phyloP scores from a whole-genome alignment of 176 grass and related monocot species.

The Zizania latifolia region DNA sequence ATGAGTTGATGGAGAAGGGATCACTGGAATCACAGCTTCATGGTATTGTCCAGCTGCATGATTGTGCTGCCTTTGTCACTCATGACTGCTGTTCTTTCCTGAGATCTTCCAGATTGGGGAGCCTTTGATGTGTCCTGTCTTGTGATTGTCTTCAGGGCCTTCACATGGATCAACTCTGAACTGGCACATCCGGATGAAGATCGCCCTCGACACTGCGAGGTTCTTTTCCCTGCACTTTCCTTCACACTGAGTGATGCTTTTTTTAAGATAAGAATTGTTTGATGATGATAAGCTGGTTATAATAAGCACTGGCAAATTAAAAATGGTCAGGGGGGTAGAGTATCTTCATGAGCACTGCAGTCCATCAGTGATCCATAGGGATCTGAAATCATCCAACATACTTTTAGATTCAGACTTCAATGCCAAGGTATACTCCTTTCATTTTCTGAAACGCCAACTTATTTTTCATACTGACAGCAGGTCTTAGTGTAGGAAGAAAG shows the following conservation, averaged over 20 bases:
- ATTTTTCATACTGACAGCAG: conserved; percentile 15
- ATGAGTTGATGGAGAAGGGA: no score
- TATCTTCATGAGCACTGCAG: conserved; percentile 97
- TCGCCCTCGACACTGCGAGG: conserved; percentile 88
- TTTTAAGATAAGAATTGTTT: not conserved
- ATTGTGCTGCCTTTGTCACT: conserved; percentile 30
- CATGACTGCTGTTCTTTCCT: conserved; percentile 42
- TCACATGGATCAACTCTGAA: conserved; percentile 83
- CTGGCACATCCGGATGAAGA: conserved; percentile 95
- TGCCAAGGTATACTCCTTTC: conserved; percentile 56
- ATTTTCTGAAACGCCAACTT: conserved; percentile 4
- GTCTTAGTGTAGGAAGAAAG: not conserved
- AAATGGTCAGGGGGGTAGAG: conserved; percentile 70
- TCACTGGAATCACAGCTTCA: conserved; percentile 64
- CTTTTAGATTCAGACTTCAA: conserved; percentile 89
- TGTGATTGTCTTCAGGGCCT: conserved; percentile 55
- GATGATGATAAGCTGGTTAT: conserved; percentile 29
- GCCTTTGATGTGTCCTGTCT: conserved; percentile 30
- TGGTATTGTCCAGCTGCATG: conserved; percentile 46
- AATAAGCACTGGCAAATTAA: conserved; percentile 32
- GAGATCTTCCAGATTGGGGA: conserved; percentile 37
- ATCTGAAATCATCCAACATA: conserved; percentile 98
- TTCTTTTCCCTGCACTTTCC: conserved; percentile 38
- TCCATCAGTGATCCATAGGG: conserved; percentile 87
- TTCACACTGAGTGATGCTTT: not conserved